Evolutionary conservation across 2,329 filamentous ascomycete genomes (phyloP).

Genomic region (Metarhizium anisopliae): DNA sequence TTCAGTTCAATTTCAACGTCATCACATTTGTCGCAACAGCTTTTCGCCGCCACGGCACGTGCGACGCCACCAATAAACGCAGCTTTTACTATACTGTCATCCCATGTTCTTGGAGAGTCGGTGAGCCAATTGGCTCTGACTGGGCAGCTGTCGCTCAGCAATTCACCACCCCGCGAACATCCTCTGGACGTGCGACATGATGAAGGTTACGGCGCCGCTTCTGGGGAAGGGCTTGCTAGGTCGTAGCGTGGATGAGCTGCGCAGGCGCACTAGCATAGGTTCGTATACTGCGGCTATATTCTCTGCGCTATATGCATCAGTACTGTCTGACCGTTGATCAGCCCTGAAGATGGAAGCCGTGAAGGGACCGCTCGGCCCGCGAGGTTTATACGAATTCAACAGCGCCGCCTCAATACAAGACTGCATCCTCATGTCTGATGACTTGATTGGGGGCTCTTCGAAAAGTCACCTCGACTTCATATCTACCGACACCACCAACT

Average conservation of each 20-base stretch:
- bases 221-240: constrained; percentile 46
- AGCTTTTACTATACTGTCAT: background rate
- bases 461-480: constrained; percentile 62
- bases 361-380: constrained; percentile 54
- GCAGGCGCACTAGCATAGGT: constrained; percentile 48
- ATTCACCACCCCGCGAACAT: background rate
- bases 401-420: constrained; percentile 33
- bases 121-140: constrained; percentile 21
- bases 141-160: background rate
- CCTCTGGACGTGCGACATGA: constrained; percentile 17
- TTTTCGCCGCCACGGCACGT: background rate
- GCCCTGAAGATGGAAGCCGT: constrained; percentile 62
- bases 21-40: background rate
- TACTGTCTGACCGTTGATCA: constrained; percentile 20
- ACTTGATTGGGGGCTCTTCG: constrained; percentile 80
- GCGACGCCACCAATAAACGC: background rate
- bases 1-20: background rate
- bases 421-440: constrained; percentile 77
- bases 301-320: background rate
- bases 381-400: constrained; percentile 57
- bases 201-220: constrained; percentile 36
- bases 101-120: constrained; percentile 14
- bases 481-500: background rate
- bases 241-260: constrained; percentile 52
- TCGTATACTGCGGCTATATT: constrained; percentile 6